Evolutionary conservation across 1,284 basidiomycete genomes (phyloP).

Genomic region (Moesziomyces sp.): DNA sequence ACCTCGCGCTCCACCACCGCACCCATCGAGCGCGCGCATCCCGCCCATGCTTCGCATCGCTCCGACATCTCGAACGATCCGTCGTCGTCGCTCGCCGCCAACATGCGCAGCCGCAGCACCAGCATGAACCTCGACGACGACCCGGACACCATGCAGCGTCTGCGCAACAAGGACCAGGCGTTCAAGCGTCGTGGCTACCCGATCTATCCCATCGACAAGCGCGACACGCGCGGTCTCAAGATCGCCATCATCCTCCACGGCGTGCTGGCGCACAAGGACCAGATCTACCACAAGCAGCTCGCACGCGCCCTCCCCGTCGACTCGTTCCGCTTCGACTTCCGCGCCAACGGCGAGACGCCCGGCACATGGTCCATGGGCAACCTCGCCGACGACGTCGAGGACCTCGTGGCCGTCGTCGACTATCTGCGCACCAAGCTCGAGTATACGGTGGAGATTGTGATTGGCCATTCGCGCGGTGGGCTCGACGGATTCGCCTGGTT

Average conservation of each 20-base stretch:
- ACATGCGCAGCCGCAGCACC: not conserved
- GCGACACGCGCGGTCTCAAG: conserved; percentile 37
- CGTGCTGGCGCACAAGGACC: conserved; percentile 71
- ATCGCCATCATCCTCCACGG: conserved; percentile 58
- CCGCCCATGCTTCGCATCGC: conserved; percentile 1
- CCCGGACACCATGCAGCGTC: conserved; percentile 19
- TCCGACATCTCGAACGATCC: conserved; percentile 31
- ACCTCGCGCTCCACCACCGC: conserved; percentile 24
- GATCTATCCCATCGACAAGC: conserved; percentile 31
- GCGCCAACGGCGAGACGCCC: conserved; percentile 64
- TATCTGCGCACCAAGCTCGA: conserved; percentile 34
- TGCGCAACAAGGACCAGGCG: conserved; percentile 23
- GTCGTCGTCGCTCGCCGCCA: not conserved
- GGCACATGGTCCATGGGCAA: conserved; percentile 41
- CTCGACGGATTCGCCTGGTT: conserved; percentile 44
- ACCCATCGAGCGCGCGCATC: conserved; percentile 13
- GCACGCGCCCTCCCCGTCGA: conserved; percentile 77
- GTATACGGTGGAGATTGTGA: conserved; percentile 32
- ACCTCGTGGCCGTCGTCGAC: conserved; percentile 32
- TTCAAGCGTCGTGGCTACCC: conserved; percentile 32
- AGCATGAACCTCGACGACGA: conserved; percentile 18
- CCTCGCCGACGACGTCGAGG: conserved; percentile 44
- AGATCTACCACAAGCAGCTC: conserved; percentile 81
- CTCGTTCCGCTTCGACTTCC: conserved; percentile 85
- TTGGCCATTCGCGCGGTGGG: conserved; percentile 39